Percentiles rank a stretch among this genome's conserved stretches.
Conservation (phyloP, 1,284 basidiomycete genomes). For the Cutaneotrichosporon dermatis region DNA sequence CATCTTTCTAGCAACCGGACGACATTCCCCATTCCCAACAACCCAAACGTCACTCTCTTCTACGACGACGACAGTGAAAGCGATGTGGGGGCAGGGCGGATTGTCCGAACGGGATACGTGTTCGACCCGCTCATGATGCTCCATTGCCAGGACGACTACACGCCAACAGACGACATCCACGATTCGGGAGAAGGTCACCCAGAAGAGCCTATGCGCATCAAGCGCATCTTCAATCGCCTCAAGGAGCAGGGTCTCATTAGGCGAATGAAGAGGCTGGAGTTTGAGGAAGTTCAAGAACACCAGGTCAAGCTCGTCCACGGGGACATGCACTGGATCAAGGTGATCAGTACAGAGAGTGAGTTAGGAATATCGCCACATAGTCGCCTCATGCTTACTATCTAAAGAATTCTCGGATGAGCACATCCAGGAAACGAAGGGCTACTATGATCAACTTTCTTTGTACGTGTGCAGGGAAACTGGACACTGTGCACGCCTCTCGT, state of each 20-base stretch:
- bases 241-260: slow-evolving; percentile 59
- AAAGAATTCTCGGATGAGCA: slow-evolving; percentile 68
- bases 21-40: neutral
- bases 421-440: slow-evolving; percentile 65
- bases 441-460: slow-evolving; percentile 83
- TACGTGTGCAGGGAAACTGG: slow-evolving; percentile 87
- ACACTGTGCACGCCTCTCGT: slow-evolving; percentile 77
- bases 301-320: slow-evolving; percentile 87
- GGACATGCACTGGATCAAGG: slow-evolving; percentile 84
- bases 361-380: neutral
- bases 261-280: slow-evolving; percentile 73
- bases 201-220: slow-evolving; percentile 82
- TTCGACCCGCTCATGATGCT: slow-evolving; percentile 83
- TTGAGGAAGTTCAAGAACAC: slow-evolving; percentile 65
- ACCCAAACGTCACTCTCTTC: slow-evolving; percentile 4
- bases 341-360: slow-evolving; percentile 57
- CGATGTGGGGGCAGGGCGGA: slow-evolving; percentile 10
- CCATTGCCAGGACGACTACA: slow-evolving; percentile 55
- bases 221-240: slow-evolving; percentile 68
- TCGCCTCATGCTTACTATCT: slow-evolving; percentile 17
- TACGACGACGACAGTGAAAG: neutral
- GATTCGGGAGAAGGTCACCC: slow-evolving; percentile 60
- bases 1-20: too few species aligned
- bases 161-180: slow-evolving; percentile 51
- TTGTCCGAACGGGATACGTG: slow-evolving; percentile 64